phyloP scores from a whole-genome alignment of 331 rosid species.

The Stylosanthes scabra region DNA sequence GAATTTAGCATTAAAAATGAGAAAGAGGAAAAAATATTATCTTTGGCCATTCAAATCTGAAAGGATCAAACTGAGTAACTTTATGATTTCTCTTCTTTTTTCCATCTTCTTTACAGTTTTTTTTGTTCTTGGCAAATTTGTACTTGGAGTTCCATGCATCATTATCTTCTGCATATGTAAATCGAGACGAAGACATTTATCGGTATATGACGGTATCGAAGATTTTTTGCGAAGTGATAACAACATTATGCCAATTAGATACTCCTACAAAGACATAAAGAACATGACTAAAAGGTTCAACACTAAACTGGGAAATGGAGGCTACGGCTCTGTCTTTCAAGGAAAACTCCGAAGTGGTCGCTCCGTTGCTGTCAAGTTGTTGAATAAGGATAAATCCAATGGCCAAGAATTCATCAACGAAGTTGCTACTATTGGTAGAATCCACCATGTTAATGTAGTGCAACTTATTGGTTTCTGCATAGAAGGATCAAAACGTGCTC shows the following conservation, averaged over 20 bases:
- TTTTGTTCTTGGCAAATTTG: background rate
- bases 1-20: background rate
- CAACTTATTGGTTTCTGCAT: conserved; percentile 42
- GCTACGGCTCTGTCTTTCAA: conserved; percentile 38
- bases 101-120: background rate
- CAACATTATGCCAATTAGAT: conserved; percentile 31
- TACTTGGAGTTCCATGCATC: conserved; percentile 8
- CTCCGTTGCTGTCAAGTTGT: conserved; percentile 42
- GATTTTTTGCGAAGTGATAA: conserved; percentile 21
- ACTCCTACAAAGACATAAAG: conserved; percentile 37
- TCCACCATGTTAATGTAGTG: conserved; percentile 44
- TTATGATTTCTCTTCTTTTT: background rate
- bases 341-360: conserved; percentile 44
- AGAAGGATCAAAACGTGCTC: conserved; percentile 42
- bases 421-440: conserved; percentile 42
- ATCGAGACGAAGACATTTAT: conserved; percentile 35
- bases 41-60: background rate
- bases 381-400: conserved; percentile 23
- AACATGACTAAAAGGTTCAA: conserved; percentile 28
- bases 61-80: background rate
- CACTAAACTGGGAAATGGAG: conserved; percentile 38
- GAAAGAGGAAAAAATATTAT: too few relatives aligned
- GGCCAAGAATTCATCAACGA: conserved; percentile 38
- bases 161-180: conserved; percentile 7
- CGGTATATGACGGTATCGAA: conserved; percentile 11